Evolutionary conservation across 495 filamentous ascomycete species (phyloP), one percentile per base, ranked within the genome.

Genomic region (Aspergillus homomorphus): DNA sequence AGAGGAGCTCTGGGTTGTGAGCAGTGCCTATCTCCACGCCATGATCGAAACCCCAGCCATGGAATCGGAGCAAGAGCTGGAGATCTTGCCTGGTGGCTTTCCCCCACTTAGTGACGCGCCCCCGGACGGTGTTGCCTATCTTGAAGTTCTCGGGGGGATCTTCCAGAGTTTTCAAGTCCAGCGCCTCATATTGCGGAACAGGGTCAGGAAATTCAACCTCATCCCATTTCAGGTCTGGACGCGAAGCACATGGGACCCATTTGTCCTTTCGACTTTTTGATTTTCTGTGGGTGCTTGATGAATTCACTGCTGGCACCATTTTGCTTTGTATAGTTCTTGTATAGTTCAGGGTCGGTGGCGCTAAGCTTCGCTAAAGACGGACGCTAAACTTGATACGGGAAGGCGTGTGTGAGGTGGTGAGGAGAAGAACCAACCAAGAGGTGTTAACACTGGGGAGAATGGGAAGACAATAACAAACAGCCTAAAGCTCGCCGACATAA

Each of bases 11-110:
- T 0, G 4, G 14, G 4, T 7, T 53, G 21, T 22, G 58, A 10
- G 12, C 12, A 20, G 5, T 23, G 23, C 8, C 14, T 16, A 14
- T 50, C 24, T 16, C 10, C 1, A 56, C 30, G 10, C 42, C 45
- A 33, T 45, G 59, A 4, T 70, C 53, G 7, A 77, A 69, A 4
- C 72, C 73, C 72, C 72, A 76, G 24, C 67, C 67, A 49, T 69
- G 61, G 28, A 64, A 64, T 2, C 38, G 52, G 3, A 61, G n/a
- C 56, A 68, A 38, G 0, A 22, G 30, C 18, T 53, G 19, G 5
- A 61, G 16, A 23, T 51, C 45, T 22, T 16, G 15, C 23, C 22
- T 30, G 14, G 10, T 56, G 10, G 60, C 26, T 3, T 18, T 30
- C 30, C 62, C 60, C 12, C 10, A 23, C 1, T 46, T 30, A 8